phyloP scores from a whole-genome alignment of 176 grass and related monocot species.

The Urochloa ruziziensis region DNA sequence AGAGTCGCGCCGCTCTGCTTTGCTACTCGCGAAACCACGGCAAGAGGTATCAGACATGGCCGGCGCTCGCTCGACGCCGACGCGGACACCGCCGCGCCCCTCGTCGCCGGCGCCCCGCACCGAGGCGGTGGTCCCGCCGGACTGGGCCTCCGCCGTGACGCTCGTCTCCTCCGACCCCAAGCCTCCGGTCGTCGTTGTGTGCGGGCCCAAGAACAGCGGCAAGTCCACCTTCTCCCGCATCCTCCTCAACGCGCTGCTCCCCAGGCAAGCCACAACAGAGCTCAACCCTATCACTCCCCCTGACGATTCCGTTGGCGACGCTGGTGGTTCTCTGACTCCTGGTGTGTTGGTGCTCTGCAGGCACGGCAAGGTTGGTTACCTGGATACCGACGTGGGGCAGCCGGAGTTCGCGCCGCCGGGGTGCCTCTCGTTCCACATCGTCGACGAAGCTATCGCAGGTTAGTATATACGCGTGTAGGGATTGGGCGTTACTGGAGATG shows the following conservation, averaged over 20 bases:
- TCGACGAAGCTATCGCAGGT: constrained; percentile 57
- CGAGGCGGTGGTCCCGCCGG: constrained; percentile 46
- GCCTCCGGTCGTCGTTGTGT: constrained; percentile 60
- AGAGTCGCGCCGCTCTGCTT: neutral
- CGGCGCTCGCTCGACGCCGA: constrained; percentile 3
- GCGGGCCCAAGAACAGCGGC: constrained; percentile 90
- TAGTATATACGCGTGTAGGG: neutral
- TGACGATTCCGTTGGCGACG: neutral
- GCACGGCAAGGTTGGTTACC: constrained; percentile 58
- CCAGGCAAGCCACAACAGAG: constrained; percentile 27
- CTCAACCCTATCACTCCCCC: neutral
- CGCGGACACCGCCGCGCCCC: neutral
- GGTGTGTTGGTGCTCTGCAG: constrained; percentile 17
- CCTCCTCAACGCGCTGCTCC: constrained; percentile 75
- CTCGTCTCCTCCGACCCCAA: neutral
- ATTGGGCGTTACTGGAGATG: neutral
- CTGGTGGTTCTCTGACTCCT: neutral
- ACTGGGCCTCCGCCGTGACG: constrained; percentile 38
- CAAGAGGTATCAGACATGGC: neutral
- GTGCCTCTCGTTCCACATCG: constrained; percentile 65
- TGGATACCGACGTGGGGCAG: constrained; percentile 90
- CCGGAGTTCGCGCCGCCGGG: constrained; percentile 81
- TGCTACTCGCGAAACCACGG: neutral
- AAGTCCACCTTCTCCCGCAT: constrained; percentile 93
- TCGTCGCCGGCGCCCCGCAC: constrained; percentile 6